Percentiles rank a stretch among this genome's conserved stretches.
These are phyloP conservation scores for Acer saccharum DNA, from an alignment of 345 rosid genomes.

Conservation along the genomic window DNA sequence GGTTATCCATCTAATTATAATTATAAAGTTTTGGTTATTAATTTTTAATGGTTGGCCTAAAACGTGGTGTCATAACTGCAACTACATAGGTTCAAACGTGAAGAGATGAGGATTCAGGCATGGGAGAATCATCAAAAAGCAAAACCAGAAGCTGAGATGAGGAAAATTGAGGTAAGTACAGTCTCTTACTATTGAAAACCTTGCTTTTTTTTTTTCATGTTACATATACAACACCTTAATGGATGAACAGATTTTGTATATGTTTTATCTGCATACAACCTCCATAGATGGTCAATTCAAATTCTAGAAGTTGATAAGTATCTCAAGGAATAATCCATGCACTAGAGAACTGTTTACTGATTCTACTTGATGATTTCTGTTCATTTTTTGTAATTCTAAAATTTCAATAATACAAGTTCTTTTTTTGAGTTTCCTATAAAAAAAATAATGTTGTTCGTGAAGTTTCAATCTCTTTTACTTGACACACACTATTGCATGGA, in stretches of 20 bases:
- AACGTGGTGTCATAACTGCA: constrained; percentile 12
- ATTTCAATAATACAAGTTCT: background rate
- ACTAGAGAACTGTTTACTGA: background rate
- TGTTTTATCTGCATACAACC: background rate
- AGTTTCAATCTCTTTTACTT: background rate
- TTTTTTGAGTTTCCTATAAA: background rate
- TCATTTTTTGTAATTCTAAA: background rate
- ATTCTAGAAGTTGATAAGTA: background rate
- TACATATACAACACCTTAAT: background rate
- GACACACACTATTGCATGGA: background rate
- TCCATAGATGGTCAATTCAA: background rate
- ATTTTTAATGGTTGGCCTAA: constrained; percentile 11
- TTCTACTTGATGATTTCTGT: background rate
- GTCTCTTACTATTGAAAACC: background rate
- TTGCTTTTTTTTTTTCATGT: background rate
- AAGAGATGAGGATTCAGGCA: constrained; percentile 88
- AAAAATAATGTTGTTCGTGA: background rate
- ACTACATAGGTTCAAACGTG: constrained; percentile 73
- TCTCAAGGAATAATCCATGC: background rate
- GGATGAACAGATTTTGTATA: background rate
- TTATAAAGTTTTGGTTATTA: background rate
- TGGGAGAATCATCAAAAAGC: constrained; percentile 95
- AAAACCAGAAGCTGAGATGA: constrained; percentile 80
- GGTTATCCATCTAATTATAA: background rate
- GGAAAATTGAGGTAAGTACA: constrained; percentile 66